A percentile compares a stretch with the other conserved stretches of the same genome.
These are phyloP conservation scores for Phytophthora megakarya DNA, from an alignment of 352 stramenopile species.

Conservation along the genomic window DNA sequence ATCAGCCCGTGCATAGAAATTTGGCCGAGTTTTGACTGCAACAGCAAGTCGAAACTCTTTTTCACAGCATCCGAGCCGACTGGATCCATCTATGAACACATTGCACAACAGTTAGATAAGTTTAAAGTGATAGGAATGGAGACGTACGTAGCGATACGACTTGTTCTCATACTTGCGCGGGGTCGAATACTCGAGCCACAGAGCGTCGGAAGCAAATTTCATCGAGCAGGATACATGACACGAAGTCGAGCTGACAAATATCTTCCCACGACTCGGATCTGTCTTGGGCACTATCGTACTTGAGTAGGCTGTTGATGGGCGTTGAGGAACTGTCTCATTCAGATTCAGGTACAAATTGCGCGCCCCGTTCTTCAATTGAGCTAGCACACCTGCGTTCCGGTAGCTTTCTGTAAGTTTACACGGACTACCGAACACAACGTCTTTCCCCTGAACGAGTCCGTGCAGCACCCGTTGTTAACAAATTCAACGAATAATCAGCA, in stretches of 20 bases:
- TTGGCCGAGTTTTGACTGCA: neutral
- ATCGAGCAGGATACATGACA: constrained; percentile 17
- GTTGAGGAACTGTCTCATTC: neutral
- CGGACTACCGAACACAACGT: neutral
- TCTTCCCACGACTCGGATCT: constrained; percentile 14
- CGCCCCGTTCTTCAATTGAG: constrained; percentile 2
- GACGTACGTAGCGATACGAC: constrained; percentile 16
- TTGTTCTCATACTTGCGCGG: constrained; percentile 17
- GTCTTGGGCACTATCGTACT: constrained; percentile 7
- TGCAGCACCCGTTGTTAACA: no score
- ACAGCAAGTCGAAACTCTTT: constrained; percentile 26
- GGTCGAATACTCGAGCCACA: constrained; percentile 17
- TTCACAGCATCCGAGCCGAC: constrained; percentile 6
- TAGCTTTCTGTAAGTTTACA: neutral
- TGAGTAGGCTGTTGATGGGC: neutral
- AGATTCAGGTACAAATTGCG: neutral
- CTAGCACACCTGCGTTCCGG: constrained; percentile 3
- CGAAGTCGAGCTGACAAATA: constrained; percentile 16
- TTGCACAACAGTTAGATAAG: neutral
- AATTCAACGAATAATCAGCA: neutral
- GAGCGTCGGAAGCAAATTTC: constrained; percentile 2
- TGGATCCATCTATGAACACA: constrained; percentile 1
- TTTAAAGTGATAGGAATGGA: neutral
- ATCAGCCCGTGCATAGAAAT: constrained; percentile 17
- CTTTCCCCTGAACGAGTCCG: constrained; percentile 5